Percentiles rank a stretch among this genome's conserved stretches.
Conservation (phyloP, 257 asterid genomes). For the Buddleja alternifolia region DNA sequence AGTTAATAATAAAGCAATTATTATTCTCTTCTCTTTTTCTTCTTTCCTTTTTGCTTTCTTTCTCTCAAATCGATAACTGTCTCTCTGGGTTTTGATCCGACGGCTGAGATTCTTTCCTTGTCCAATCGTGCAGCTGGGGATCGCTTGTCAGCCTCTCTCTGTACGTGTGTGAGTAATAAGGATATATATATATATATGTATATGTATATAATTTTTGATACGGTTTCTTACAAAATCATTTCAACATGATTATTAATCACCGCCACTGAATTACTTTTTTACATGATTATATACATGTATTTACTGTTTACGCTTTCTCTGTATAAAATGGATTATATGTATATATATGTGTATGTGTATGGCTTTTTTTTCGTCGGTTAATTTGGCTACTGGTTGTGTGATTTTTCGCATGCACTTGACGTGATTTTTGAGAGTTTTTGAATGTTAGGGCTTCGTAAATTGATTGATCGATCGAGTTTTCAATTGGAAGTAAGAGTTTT, state of each 20-base stretch:
- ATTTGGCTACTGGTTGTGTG: not conserved
- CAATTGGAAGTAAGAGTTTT: constrained; percentile 15
- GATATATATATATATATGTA: too few species aligned
- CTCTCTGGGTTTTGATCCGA: constrained; percentile 34
- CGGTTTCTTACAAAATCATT: constrained; percentile 29
- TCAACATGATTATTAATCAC: constrained; percentile 32
- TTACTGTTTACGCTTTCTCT: not conserved
- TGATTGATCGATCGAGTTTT: constrained; percentile 20
- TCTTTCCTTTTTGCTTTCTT: constrained; percentile 20
- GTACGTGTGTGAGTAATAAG: constrained; percentile 29
- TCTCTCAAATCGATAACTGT: constrained; percentile 32
- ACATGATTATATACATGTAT: constrained; percentile 7
- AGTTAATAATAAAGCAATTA: too few species aligned
- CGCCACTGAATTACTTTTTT: constrained; percentile 31
- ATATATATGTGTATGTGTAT: not conserved
- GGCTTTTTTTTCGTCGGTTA: not conserved
- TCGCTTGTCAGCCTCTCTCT: constrained; percentile 34
- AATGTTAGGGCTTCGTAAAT: constrained; percentile 2
- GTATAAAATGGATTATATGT: not conserved
- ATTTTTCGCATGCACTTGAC: constrained; percentile 39
- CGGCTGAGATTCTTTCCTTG: constrained; percentile 35
- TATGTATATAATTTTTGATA: too few species aligned
- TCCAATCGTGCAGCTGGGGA: constrained; percentile 35
- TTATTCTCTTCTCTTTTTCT: constrained; percentile 7
- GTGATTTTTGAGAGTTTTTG: constrained; percentile 8